A percentile compares a stretch with the other conserved stretches of the same genome.
Conservation (phyloP, 192 early-diverging fungal species). For the Mortierella antarctica region DNA sequence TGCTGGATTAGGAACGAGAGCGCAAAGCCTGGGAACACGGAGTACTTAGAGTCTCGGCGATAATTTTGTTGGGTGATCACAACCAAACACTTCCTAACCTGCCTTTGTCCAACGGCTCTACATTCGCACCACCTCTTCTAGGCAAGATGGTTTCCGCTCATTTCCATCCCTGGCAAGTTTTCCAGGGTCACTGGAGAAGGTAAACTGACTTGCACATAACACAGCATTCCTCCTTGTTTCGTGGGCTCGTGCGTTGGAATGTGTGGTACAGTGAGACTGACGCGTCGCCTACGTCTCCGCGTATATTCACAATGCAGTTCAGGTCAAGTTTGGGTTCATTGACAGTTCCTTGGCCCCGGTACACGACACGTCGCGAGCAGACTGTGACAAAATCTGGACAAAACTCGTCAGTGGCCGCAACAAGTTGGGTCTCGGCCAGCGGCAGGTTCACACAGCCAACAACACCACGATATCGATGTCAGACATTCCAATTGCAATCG, state of each 20-base stretch:
- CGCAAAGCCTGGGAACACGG: too few species aligned
- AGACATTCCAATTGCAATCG: slow-evolving; percentile 35
- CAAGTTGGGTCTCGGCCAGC: slow-evolving; percentile 47
- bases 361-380: slow-evolving; percentile 2
- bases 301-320: slow-evolving; percentile 11
- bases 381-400: slow-evolving; percentile 21
- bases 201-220: neutral
- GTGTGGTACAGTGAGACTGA: neutral
- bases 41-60: too few species aligned
- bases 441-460: slow-evolving; percentile 24
- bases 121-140: neutral
- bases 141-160: slow-evolving; percentile 37
- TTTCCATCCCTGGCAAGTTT: slow-evolving; percentile 41
- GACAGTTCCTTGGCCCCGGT: slow-evolving; percentile 31
- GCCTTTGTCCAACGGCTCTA: neutral
- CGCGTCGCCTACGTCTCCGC: neutral
- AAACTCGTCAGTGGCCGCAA: slow-evolving; percentile 40
- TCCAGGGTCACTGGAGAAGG: slow-evolving; percentile 48
- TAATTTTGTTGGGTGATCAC: too few species aligned
- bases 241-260: neutral
- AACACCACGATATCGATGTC: slow-evolving; percentile 20
- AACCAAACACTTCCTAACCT: neutral
- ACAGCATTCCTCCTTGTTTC: neutral
- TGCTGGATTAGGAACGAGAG: too few species aligned
- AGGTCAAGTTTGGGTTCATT: slow-evolving; percentile 46